Base-by-base conservation (phyloP, 116 monocot genomes). In the Trichopus zeylanicus region DNA sequence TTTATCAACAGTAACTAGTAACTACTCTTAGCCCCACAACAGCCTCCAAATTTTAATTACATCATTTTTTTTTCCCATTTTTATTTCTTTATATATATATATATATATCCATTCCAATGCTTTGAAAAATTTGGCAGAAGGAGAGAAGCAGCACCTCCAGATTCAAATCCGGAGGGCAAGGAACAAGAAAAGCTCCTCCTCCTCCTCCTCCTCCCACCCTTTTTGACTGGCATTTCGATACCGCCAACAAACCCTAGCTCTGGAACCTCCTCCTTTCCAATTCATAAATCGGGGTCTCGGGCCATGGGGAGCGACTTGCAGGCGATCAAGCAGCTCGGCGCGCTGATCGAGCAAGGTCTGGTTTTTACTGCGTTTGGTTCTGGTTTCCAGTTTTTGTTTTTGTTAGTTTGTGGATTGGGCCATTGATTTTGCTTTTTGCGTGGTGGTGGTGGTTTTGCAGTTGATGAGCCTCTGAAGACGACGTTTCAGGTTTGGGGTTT, bases 321-420 rank as follows among this genome's bases (percentile, higher is more conserved):
- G 1, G 75, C 81, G 31, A 68, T 90, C 66, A 78, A 77, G 78
- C 85, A 85, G 79, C 71, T 90, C 18, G 67, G 56, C 19, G 73
- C 70, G 29, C 79, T 90, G 30, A 74, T 79, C 54, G 76, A 82
- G 11, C 39, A 76, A 69, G 71, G 90, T 90, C 13, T 29, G 48
- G 25, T 16, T 65, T 54, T 48, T 34, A 23, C 35, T 5, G 15
- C 11, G 0, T 38, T 22, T 61, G 39, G 25, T 15, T 20, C 22
- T 33, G 38, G 11, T 16, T 20, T 51, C 25, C 20, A 9, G 37
- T 1, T 15, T 1, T 20, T 61, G 46, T 46, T n/a, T 51, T 60
- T 0, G 5, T 20, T 32, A 51, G 39, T 60, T 46, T 53, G n/a
- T 42, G 13, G 42, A 1, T 42, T 42, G 6, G 0, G 13, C 34